Conservation (phyloP, 2,329 filamentous ascomycete species). For the Paecilomyces sp. region DNA sequence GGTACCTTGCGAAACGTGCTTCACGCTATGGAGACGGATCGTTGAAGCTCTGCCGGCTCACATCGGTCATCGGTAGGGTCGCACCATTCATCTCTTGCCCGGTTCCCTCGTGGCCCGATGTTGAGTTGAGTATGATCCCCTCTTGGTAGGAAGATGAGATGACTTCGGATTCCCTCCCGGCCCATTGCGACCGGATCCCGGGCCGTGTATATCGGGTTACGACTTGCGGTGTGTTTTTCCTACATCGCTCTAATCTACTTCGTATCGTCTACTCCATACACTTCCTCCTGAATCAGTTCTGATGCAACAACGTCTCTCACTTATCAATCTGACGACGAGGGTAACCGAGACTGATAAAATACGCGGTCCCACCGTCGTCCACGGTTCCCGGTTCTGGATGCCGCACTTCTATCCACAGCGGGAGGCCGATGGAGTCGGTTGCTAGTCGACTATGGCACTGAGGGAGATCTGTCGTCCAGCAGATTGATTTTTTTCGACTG, state of each 20-base stretch:
- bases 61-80: not conserved
- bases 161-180: not conserved
- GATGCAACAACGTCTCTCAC: too few species aligned
- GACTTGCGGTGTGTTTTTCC: not conserved
- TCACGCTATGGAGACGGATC: not conserved
- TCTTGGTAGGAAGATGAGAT: not conserved
- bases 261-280: too few species aligned
- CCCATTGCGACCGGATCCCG: not conserved
- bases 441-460: not conserved
- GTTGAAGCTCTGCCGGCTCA: not conserved
- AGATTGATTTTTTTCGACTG: not conserved
- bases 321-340: not conserved
- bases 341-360: not conserved
- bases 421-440: not conserved
- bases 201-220: not conserved
- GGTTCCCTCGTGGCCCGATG: not conserved
- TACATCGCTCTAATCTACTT: not conserved
- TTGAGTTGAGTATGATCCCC: not conserved
- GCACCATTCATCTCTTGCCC: not conserved
- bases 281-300: not conserved
- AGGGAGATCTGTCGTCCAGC: too few species aligned
- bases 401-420: not conserved
- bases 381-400: not conserved
- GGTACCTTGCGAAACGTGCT: not conserved
- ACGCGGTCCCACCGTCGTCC: not conserved